Evolutionary conservation across 805 yeast species (phyloP), one percentile per base, ranked within the genome.

Genomic region (Lipomyces anomalus): DNA sequence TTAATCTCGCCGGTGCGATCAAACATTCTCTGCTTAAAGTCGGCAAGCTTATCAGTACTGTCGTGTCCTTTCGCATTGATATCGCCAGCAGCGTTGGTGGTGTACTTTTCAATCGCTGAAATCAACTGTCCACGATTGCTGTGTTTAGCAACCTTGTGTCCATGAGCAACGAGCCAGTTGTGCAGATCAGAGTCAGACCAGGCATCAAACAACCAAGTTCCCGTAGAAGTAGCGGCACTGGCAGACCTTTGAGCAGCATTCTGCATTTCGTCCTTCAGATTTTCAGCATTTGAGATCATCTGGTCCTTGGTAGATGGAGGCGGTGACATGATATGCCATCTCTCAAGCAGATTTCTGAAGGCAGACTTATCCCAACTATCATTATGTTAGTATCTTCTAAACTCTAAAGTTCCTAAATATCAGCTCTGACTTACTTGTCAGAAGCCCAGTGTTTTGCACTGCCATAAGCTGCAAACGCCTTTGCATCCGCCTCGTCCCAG

Each of bases 1-100:
- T 59, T 57, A 29, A 71, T 56, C 21, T 55, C 40, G 17, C 74
- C 73, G 6, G 61, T 49, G 37, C 57, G 56, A 49, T 69, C 73
- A 43, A 61, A 57, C 17, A 71, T 47, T 16, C 56, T 45, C 35
- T 67, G 44, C 39, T 61, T 54, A 29, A 63, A 57, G 1, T 63
- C 40, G 24, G 28, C 33, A 26, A 45, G 53, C 18, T 11, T 28
- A 17, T 30, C 35, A n/a, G 22, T 16, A 6, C 34, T 43, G 16
- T 35, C 24, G 3, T 22, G 36, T 22, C 21, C 24, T 18, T 17
- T 18, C 16, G 5, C 24, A 22, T 35, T n/a, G 22, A 43, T 42
- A 4, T 22, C 20, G 36, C 46, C 38, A 24, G 44, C 33, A 16
- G 44, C 48, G 23, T 47, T 46, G 34, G 38, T 38, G 13, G 53